phyloP scores from a whole-genome alignment of 768 basidiomycete genomes.

The Tephrocybe rancida region DNA sequence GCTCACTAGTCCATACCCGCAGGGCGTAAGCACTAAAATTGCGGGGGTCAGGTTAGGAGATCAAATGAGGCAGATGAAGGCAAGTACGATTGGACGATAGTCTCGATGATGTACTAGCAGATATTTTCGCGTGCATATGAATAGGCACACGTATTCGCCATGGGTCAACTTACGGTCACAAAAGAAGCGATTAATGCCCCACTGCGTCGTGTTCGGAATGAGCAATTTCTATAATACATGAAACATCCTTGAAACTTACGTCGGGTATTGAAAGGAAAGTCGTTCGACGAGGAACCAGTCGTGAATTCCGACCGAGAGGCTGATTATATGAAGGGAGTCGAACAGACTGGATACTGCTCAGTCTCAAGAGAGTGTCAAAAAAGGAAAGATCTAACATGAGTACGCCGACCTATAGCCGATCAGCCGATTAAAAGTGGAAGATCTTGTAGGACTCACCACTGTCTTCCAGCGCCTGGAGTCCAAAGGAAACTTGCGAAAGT shows the following conservation, averaged over 20 bases:
- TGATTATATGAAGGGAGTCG: conserved; percentile 1
- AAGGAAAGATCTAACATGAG: background rate
- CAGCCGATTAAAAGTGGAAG: no score
- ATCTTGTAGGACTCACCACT: background rate
- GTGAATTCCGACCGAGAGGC: conserved; percentile 1
- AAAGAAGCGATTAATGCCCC: conserved; percentile 5
- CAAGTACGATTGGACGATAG: conserved; percentile 1
- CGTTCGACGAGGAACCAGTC: conserved; percentile 7
- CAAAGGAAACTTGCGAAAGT: background rate
- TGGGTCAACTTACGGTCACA: background rate
- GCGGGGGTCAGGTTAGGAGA: background rate
- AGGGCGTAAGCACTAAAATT: conserved; percentile 1
- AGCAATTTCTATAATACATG: background rate
- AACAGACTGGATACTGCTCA: background rate
- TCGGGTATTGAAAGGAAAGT: conserved; percentile 1
- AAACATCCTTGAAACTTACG: background rate
- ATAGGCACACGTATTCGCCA: background rate
- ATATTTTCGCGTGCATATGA: no score
- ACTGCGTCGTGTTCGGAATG: background rate
- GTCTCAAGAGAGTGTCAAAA: background rate
- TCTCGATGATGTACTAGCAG: conserved; percentile 1
- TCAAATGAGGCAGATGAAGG: background rate
- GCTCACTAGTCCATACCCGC: conserved; percentile 2
- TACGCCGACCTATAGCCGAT: background rate
- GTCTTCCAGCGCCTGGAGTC: conserved; percentile 1